Evolutionary conservation across 2,329 filamentous ascomycete species (phyloP).

Genomic region (Trichothecium roseum): DNA sequence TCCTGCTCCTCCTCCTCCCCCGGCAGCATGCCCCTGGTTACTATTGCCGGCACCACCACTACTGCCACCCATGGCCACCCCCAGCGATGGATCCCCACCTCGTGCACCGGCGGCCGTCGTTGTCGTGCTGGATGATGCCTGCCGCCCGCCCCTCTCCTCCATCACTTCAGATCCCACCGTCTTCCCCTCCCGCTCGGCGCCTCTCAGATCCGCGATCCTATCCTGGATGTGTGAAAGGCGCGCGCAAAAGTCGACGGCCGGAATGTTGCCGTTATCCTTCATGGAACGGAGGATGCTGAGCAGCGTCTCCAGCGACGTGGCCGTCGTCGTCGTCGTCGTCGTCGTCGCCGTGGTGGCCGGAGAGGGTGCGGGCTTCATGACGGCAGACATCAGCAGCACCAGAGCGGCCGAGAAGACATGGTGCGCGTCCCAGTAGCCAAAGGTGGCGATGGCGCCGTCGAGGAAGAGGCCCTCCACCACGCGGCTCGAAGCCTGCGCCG

Average conservation of each 20-base stretch:
- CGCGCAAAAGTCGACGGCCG: slow-evolving; percentile 18
- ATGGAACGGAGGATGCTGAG: slow-evolving; percentile 18
- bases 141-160: no score
- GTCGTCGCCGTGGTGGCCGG: slow-evolving; percentile 10
- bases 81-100: background rate
- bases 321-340: slow-evolving; percentile 13
- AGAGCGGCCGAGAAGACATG: slow-evolving; percentile 20
- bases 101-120: background rate
- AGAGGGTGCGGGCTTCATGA: slow-evolving; percentile 17
- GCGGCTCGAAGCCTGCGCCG: slow-evolving; percentile 15
- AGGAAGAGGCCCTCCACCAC: slow-evolving; percentile 15
- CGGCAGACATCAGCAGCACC: slow-evolving; percentile 19
- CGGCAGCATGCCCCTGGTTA: background rate
- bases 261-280: slow-evolving; percentile 17
- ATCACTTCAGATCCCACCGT: no score
- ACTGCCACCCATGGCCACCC: background rate
- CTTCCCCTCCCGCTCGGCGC: no score
- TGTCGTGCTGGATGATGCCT: no score
- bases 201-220: slow-evolving; percentile 5
- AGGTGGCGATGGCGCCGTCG: slow-evolving; percentile 13
- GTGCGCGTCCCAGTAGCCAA: slow-evolving; percentile 21
- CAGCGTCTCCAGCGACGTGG: slow-evolving; percentile 16
- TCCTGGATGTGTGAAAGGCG: slow-evolving; percentile 14
- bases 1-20: slow-evolving; percentile 2
- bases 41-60: no score